Evolutionary conservation across 108 stramenopile species (phyloP), one percentile per base, ranked within the genome.

Genomic region (Licmophora abbreviata): DNA sequence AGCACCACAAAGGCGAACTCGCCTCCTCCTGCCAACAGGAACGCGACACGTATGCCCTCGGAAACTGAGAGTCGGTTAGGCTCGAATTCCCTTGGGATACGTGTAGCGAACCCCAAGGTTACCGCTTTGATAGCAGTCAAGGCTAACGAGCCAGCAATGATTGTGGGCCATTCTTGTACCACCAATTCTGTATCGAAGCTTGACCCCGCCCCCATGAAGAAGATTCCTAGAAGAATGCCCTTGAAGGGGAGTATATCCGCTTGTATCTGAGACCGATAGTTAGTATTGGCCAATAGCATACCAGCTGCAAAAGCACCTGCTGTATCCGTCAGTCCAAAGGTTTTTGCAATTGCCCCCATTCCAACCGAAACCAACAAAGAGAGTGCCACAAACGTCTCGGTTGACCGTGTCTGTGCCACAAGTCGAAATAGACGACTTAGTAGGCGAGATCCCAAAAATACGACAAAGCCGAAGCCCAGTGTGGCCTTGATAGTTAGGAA

Each of bases 281-380:
- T 69, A 15, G 73, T 82, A 41, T 81, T 81, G 3, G 85, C 85
- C 27, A 86, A 59, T 14, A 86, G 53, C 3, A 82, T 76, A n/a
- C 85, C 85, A n/a, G 85, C 85, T 12, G 81, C 79, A 63, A 86
- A 86, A 0, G 85, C 85, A 18, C 85, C 85, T 1, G 77, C 71
- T 1, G 85, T 86, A 33, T 71, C 77, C 1, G 85, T 76, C 20
- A 86, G 61, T 15, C 85, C 85, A 21, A 79, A 48, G 5, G 49
- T 25, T 42, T 81, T 69, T 5, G 85, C 81, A 23, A 77, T 48
- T 14, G 52, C 44, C 30, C 85, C 85, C 76, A 81, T 81, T 12
- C 85, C 80, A 1, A 76, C 71, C 27, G 66, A 60, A 4, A 86
- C 85, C 41, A 86, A 45, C 32, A 86, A 42, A 46, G 57, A 68